Base-by-base conservation (phyloP, 768 basidiomycete genomes). In the Pisolithus orientalis region DNA sequence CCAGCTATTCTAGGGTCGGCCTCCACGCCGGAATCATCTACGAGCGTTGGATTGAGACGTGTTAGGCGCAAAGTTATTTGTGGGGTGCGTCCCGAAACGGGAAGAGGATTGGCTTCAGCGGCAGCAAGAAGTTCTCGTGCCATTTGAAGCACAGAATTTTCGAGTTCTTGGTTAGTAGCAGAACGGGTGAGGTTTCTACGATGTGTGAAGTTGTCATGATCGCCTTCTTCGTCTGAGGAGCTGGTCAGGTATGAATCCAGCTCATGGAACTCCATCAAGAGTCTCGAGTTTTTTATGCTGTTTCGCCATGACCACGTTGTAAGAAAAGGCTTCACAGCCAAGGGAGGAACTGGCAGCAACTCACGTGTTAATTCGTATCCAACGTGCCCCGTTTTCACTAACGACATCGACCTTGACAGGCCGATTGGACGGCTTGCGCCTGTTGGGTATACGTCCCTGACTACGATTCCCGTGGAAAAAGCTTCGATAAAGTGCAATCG, bases 321-420 rank as follows among this genome's bases (percentile, higher is more conserved):
- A 39, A 52, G 39, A 47, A 40, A 50, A 39, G 38, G 50, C 49
- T 16, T 17, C n/a, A 17, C 29, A 24, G 39, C 31, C n/a, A 37
- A 34, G 27, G 51, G 49, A 44, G 11, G 24, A 32, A n/a, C 3
- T 24, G 24, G 4, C n/a, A n/a, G 14, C n/a, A 29, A 80, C 85
- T 63, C 62, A 91, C 91, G 91, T 93, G 68, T 93, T 94, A 34
- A 94, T 79, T 58, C 90, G 79, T 39, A 90, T 83, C 93, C 93
- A 95, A 3, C 73, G 70, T 24, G 77, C 71, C 1, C 92, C 91
- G 40, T 82, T 79, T 21, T 87, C 81, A 1, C 84, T 84, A 13
- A 93, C 82, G 13, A 94, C 75, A 60, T 94, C 92, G 1, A 94
- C 84, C 59, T 94, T 93, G 39, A 83, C 76, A 0, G 61, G 56